These are phyloP conservation scores for Backusella australiensis DNA, from an alignment of 192 early-diverging fungal species.

Conservation along the genomic window DNA sequence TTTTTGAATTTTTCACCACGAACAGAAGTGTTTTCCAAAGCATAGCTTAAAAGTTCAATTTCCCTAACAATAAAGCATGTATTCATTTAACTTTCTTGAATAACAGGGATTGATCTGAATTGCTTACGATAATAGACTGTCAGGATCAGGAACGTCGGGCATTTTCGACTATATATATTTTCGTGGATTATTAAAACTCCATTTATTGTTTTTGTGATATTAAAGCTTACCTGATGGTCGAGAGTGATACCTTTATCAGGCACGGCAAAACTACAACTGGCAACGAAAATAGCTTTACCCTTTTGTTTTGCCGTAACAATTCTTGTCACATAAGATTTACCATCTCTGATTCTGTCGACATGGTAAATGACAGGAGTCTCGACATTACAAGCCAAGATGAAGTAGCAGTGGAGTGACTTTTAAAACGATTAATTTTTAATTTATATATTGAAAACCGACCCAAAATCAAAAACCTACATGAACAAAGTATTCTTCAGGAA, in stretches of 20 bases:
- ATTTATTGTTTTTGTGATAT: not conserved
- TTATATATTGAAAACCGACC: not conserved
- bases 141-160: constrained; percentile 26
- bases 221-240: constrained; percentile 55
- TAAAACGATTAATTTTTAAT: not conserved
- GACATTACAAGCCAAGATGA: constrained; percentile 74
- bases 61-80: constrained; percentile 1
- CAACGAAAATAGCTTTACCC: constrained; percentile 74
- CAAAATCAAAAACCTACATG: constrained; percentile 37
- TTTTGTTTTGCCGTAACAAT: constrained; percentile 74
- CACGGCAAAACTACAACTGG: constrained; percentile 69
- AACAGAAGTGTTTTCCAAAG: not conserved
- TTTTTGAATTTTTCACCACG: not conserved
- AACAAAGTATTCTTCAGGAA: constrained; percentile 57
- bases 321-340: constrained; percentile 53
- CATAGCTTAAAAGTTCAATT: not conserved
- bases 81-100: not conserved
- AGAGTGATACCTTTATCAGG: constrained; percentile 52
- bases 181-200: not conserved
- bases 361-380: constrained; percentile 78
- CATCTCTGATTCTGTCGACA: constrained; percentile 71
- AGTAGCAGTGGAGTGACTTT: constrained; percentile 84
- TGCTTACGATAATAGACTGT: constrained; percentile 23
- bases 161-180: constrained; percentile 4
- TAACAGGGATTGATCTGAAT: not conserved